Evolutionary conservation across 352 stramenopile genomes (phyloP), one percentile per base, ranked within the genome.

Genomic region (Pilasporangium apinafurcum): DNA sequence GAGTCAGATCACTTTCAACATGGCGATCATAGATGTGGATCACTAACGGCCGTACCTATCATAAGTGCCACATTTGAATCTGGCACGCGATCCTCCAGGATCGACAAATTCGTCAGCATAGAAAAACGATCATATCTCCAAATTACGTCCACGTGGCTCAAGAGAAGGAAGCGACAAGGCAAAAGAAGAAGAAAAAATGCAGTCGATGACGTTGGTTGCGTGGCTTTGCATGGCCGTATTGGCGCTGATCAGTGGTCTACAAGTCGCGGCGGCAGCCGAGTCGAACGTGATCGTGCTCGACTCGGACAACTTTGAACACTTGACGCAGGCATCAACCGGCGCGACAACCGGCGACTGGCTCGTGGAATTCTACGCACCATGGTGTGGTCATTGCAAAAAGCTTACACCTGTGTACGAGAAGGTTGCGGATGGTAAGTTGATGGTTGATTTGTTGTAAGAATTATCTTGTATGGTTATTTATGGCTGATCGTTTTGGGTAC

Each of bases 271-370:
- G 54, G 62, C 54, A 9, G 30, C 24, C 17, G 42, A 44, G 21
- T 71, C 66, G 38, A 74, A 76, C 46, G 75, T 89, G 16, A 52
- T 90, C 28, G 71, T 84, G 37, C 55, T 93, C 29, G 81, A 44
- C 8, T 60, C 59, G 20, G 62, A 54, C 28, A 86, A 86, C 65
- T 96, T 96, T 50, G 87, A 96, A 62, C 75, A 92, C 62, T 47
- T 89, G 49, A 96, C 87, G 46, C 86, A 97, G 61, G 90, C 82
- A 7, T 61, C 81, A 10, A 96, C 83, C 7, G 87, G 90, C 21
- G 82, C 85, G 22, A 97, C 88, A 2, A 97, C 90, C 4, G 90
- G 90, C 45, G 85, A 96, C 62, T 97, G 86, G 87, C 73, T 90
- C 38, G 62, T 92, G 37, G 62, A 92, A 53, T 90, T 93, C 51